phyloP scores from a whole-genome alignment of 352 stramenopile species.

The Phytophthora litchii region DNA sequence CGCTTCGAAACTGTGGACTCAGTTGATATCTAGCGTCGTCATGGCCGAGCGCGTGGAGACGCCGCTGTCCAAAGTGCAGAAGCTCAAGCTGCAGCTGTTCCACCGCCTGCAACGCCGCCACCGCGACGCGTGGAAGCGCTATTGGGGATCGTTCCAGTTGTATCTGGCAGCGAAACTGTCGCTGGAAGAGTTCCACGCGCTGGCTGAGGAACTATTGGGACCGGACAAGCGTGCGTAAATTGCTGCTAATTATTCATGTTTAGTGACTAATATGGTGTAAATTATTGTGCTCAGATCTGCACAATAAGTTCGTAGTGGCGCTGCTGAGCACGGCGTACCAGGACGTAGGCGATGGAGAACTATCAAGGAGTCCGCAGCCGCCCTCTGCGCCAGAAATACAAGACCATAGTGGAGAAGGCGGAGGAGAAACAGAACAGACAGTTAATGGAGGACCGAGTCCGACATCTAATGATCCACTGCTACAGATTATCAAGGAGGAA shows the following conservation, averaged over 20 bases:
- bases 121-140: constrained; percentile 55
- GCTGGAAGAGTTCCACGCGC: constrained; percentile 60
- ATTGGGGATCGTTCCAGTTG: constrained; percentile 66
- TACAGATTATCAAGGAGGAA: constrained; percentile 34
- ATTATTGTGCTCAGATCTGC: constrained; percentile 37
- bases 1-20: background rate
- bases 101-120: constrained; percentile 58
- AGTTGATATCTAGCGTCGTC: constrained; percentile 5
- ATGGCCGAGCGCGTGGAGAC: constrained; percentile 18
- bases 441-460: constrained; percentile 3
- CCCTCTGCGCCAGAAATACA: constrained; percentile 8
- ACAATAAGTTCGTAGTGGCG: constrained; percentile 68
- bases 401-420: constrained; percentile 11
- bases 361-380: constrained; percentile 10
- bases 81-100: constrained; percentile 73
- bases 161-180: constrained; percentile 60
- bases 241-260: background rate
- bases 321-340: constrained; percentile 48
- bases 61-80: constrained; percentile 35
- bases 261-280: constrained; percentile 1
- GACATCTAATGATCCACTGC: constrained; percentile 16
- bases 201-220: constrained; percentile 51
- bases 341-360: constrained; percentile 12
- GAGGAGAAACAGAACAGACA: constrained; percentile 1
- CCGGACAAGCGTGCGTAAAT: constrained; percentile 48